A percentile compares a stretch with the other conserved stretches of the same genome.
phyloP scores from a whole-genome alignment of 345 rosid species.

The Barbarea vulgaris region DNA sequence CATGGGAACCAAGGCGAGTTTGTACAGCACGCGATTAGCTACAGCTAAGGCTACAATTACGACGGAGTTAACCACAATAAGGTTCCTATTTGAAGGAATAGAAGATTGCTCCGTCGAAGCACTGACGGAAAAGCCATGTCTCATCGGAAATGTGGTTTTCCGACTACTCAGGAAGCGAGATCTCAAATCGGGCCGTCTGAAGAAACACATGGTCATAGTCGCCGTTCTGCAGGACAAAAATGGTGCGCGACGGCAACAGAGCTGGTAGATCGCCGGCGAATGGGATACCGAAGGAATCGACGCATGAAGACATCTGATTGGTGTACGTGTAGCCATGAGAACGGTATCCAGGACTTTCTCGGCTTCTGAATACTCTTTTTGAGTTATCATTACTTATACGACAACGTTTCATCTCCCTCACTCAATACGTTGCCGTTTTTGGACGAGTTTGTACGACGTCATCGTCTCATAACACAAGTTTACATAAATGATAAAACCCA shows the following conservation, averaged over 20 bases:
- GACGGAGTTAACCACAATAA: conserved; percentile 50
- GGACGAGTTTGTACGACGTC: background rate
- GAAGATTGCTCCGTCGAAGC: conserved; percentile 34
- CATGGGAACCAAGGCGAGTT: conserved; percentile 95
- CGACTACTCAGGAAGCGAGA: conserved; percentile 7
- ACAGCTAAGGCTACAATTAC: conserved; percentile 56
- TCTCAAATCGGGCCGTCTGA: background rate
- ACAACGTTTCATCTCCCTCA: background rate
- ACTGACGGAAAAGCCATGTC: conserved; percentile 35
- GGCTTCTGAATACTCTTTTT: background rate
- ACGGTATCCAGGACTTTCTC: conserved; percentile 30
- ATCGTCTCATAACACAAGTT: background rate
- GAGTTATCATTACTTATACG: background rate
- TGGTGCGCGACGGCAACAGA: background rate
- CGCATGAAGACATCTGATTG: conserved; percentile 22
- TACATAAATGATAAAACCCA: background rate
- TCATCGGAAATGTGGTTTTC: conserved; percentile 19
- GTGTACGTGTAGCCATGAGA: conserved; percentile 34
- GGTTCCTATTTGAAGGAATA: conserved; percentile 26
- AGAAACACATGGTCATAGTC: background rate
- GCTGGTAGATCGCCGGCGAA: conserved; percentile 26
- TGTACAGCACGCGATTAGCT: conserved; percentile 89
- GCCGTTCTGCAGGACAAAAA: background rate
- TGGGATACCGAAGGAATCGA: background rate
- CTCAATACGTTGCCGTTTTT: background rate